phyloP scores from a whole-genome alignment of 2,329 filamentous ascomycete genomes.

The Xylogone sp. region DNA sequence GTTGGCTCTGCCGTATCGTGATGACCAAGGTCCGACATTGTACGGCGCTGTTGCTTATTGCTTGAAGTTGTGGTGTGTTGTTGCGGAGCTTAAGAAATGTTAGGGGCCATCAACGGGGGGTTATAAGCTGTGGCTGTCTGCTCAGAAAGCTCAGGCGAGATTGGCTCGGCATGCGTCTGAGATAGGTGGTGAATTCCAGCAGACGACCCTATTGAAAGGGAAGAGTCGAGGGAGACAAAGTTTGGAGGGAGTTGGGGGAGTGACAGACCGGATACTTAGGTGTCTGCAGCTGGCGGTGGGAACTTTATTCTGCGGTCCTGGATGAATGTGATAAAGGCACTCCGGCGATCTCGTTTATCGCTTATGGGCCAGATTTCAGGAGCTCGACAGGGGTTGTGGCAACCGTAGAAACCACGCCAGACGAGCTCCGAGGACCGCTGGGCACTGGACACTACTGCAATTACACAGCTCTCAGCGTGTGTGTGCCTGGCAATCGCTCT shows the following conservation, averaged over 20 bases:
- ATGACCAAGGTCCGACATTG: slow-evolving; percentile 8
- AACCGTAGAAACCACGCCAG: neutral
- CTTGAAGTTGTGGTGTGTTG: neutral
- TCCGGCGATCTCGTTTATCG: neutral
- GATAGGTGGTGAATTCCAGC: neutral
- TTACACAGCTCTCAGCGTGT: neutral
- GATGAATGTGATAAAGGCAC: neutral
- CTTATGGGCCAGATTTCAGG: neutral
- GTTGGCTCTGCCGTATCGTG: slow-evolving; percentile 9
- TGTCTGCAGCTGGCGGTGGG: no score
- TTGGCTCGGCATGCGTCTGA: neutral
- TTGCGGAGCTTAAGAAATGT: slow-evolving; percentile 5
- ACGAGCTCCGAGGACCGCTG: neutral
- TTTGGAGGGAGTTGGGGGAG: no score
- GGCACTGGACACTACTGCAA: neutral
- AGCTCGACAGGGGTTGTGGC: neutral
- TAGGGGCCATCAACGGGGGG: slow-evolving; percentile 12
- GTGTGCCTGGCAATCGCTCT: no score
- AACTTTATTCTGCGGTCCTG: no score
- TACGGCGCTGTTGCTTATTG: neutral
- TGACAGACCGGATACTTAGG: no score
- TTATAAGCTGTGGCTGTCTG: slow-evolving; percentile 2
- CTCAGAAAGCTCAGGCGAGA: neutral
- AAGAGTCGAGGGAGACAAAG: neutral
- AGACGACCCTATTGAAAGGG: neutral